Percentiles rank a stretch among this genome's conserved stretches.
Conservation (phyloP, 805 yeast genomes). For the Candida namnaoensis region DNA sequence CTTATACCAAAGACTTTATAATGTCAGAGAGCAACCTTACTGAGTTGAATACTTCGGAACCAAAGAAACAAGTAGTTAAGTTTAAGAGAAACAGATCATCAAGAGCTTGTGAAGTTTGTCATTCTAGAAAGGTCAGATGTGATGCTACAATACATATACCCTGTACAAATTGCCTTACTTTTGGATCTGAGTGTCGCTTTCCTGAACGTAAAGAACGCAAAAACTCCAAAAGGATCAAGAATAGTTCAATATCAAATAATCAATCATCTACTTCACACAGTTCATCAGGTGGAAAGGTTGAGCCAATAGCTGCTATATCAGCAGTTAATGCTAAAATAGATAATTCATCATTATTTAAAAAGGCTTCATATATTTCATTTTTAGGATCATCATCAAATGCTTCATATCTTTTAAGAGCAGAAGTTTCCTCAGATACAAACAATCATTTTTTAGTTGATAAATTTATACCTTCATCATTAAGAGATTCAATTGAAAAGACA, state of each 20-base stretch:
- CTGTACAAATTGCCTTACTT: slow-evolving; percentile 64
- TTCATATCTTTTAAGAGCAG: slow-evolving; percentile 20
- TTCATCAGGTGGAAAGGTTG: slow-evolving; percentile 15
- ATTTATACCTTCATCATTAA: slow-evolving; percentile 16
- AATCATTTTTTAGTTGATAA: slow-evolving; percentile 26
- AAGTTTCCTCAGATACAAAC: slow-evolving; percentile 33
- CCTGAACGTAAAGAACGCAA: slow-evolving; percentile 48
- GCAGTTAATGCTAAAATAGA: slow-evolving; percentile 21
- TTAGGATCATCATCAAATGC: slow-evolving; percentile 47
- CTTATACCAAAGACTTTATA: too few species aligned
- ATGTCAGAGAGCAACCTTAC: too few species aligned
- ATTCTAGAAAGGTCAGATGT: slow-evolving; percentile 73
- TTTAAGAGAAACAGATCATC: slow-evolving; percentile 40
- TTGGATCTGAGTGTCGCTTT: slow-evolving; percentile 61
- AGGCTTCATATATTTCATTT: slow-evolving; percentile 27
- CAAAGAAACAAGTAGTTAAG: slow-evolving; percentile 27
- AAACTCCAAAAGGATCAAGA: slow-evolving; percentile 20
- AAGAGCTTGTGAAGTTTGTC: slow-evolving; percentile 71
- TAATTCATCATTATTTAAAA: slow-evolving; percentile 12
- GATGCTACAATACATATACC: slow-evolving; percentile 53
- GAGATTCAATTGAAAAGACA: slow-evolving; percentile 17
- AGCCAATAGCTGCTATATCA: slow-evolving; percentile 24
- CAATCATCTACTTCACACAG: too few species aligned
- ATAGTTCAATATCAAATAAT: background rate
- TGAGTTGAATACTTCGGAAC: background rate